These are phyloP conservation scores for Cladophialophora chaetospira DNA, from an alignment of 2,329 filamentous ascomycete species.

Conservation along the genomic window DNA sequence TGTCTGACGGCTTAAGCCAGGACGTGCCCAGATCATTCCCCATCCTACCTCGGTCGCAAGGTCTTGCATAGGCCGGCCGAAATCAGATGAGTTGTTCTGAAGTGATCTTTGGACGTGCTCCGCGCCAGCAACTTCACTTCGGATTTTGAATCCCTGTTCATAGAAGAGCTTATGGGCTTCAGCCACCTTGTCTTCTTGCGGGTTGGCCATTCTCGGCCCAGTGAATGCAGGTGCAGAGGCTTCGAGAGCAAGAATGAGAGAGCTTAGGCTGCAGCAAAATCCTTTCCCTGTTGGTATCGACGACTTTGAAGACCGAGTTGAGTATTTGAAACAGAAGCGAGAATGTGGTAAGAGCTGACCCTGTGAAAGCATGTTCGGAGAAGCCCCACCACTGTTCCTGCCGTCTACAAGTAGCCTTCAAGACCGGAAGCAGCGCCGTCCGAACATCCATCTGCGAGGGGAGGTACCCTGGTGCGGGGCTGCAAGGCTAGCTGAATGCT, in stretches of 20 bases:
- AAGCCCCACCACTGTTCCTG: slow-evolving; percentile 8
- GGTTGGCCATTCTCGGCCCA: slow-evolving; percentile 17
- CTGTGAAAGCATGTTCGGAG: not conserved
- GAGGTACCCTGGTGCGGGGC: no score
- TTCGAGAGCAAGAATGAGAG: not conserved
- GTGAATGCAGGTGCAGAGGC: not conserved
- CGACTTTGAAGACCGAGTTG: not conserved
- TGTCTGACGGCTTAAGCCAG: slow-evolving; percentile 63
- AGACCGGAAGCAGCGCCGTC: no score
- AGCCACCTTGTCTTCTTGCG: slow-evolving; percentile 22
- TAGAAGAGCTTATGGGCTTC: slow-evolving; percentile 57
- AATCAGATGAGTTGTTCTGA: slow-evolving; percentile 58
- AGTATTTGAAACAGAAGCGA: not conserved
- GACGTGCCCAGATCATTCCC: slow-evolving; percentile 65
- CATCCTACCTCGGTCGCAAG: slow-evolving; percentile 66
- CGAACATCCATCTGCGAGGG: no score
- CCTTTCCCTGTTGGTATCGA: not conserved
- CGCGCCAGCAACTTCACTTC: slow-evolving; percentile 62
- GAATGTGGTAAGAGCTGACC: not conserved
- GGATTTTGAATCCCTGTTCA: slow-evolving; percentile 62
- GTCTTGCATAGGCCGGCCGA: slow-evolving; percentile 62
- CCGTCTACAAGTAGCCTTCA: no score
- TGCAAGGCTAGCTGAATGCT: no score
- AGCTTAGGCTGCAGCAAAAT: not conserved
- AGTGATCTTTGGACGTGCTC: slow-evolving; percentile 56